Conservation (phyloP, 192 early-diverging fungal genomes). For the Irineochytrium annulatum region DNA sequence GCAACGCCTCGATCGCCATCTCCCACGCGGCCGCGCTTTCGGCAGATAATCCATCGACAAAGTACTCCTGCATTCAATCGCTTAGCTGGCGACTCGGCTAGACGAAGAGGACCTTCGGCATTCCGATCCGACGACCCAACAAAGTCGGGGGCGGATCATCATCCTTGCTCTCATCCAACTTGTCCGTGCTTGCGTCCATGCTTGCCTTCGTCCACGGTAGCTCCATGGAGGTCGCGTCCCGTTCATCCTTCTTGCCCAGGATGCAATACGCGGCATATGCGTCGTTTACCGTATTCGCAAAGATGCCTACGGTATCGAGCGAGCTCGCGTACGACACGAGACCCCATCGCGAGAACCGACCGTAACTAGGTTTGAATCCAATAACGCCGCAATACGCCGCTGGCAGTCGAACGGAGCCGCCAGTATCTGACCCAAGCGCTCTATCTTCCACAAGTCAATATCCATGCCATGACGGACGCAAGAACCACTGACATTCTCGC, state of each 20-base stretch:
- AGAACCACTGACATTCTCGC: constrained; percentile 59
- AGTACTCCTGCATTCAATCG: constrained; percentile 61
- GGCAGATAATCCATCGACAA: constrained; percentile 64
- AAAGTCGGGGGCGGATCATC: too few species aligned
- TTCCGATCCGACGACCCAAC: too few species aligned
- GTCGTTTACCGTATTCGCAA: constrained; percentile 60
- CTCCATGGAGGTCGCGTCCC: background rate
- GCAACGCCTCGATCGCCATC: constrained; percentile 50
- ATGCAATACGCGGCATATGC: too few species aligned
- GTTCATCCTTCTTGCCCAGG: background rate
- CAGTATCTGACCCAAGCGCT: constrained; percentile 90
- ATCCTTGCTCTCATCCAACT: too few species aligned
- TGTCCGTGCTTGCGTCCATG: too few species aligned
- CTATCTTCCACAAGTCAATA: constrained; percentile 28
- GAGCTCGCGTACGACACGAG: constrained; percentile 82
- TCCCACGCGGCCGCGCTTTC: constrained; percentile 57
- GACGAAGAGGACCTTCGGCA: background rate
- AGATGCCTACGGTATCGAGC: constrained; percentile 83
- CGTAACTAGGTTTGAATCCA: constrained; percentile 93
- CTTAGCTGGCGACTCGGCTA: too few species aligned
- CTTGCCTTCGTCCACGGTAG: background rate
- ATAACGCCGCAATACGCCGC: constrained; percentile 90
- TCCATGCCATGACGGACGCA: background rate
- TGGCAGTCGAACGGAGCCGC: constrained; percentile 89
- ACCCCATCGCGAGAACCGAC: constrained; percentile 77